Evolutionary conservation across 192 early-diverging fungal species (phyloP), one percentile per base, ranked within the genome.

Genomic region (Lobosporangium transversale): DNA sequence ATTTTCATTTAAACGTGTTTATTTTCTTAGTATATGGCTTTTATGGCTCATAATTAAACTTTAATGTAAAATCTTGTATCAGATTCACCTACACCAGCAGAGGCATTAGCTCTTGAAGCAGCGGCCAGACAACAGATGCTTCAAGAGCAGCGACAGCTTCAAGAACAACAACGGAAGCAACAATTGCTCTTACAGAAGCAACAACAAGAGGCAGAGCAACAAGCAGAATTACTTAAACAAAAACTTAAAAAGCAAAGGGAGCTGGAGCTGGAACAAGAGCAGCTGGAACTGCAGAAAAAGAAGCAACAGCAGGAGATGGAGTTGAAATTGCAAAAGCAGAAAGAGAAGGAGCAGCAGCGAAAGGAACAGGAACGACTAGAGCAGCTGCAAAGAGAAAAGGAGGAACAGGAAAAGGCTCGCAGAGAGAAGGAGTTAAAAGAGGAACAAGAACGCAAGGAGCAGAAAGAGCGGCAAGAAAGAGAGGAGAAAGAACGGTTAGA

Each of bases 81-180:
- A 59, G 48, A 80, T 52, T 52, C 69, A 32, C 70, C 79, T 1
- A 80, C 70, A 14, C 79, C 79, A 11, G 70, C 79, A 26, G 79
- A 80, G 33, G 70, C 70, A 21, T 44, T 71, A 9, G 70, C 79
- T 6, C 50, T 73, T 21, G 70, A 73, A 17, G 66, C 70, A 5
- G 79, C 70, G 0, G 65, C 59, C 4, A 74, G 58, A 18, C 68
- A 78, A 62, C 81, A 67, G 36, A 64, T 58, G 62, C 54, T 59
- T 3, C 11, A 37, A 53, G 78, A 79, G 27, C 68, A 71, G 47
- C 62, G 78, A 7, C 78, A 79, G 14, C 68, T 50, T 1, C 70
- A 76, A 30, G 71, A 75, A 35, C 63, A 76, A 30, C 66, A 52
- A 36, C 53, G 68, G 17, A 68, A 81, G 24, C 33, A 66, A 45